These are phyloP conservation scores for Colletotrichum spinosum DNA, from an alignment of 2,329 filamentous ascomycete genomes.

Conservation along the genomic window DNA sequence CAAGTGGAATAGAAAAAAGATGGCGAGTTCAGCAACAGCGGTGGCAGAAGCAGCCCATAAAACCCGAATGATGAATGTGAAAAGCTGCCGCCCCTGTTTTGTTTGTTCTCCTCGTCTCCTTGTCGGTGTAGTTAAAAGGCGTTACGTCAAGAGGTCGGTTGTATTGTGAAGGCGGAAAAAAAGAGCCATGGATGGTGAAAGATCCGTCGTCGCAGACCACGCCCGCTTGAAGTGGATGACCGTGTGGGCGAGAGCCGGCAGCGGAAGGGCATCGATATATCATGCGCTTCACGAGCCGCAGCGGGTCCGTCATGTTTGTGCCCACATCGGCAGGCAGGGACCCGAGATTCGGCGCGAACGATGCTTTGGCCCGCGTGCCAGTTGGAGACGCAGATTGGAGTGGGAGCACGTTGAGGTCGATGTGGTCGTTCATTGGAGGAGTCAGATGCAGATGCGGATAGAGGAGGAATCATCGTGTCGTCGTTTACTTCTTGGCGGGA, in stretches of 20 bases:
- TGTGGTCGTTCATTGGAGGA: conserved; percentile 1
- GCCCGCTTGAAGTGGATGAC: too few relatives aligned
- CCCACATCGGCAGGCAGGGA: too few relatives aligned
- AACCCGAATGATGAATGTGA: conserved; percentile 10
- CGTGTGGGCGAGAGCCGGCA: too few relatives aligned
- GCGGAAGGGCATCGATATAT: too few relatives aligned
- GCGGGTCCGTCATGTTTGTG: too few relatives aligned
- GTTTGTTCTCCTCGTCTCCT: conserved; percentile 1
- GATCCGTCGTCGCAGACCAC: conserved; percentile 6
- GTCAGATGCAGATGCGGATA: conserved; percentile 11
- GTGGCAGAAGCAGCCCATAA: conserved; percentile 11
- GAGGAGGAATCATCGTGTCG: conserved; percentile 15
- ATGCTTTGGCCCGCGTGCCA: too few relatives aligned
- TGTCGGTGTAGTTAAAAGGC: conserved; percentile 26
- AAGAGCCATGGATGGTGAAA: conserved; percentile 2
- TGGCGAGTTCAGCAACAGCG: neutral
- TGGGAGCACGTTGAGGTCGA: too few relatives aligned
- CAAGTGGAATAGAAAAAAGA: conserved; percentile 27
- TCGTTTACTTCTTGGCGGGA: conserved; percentile 64
- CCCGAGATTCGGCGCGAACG: too few relatives aligned
- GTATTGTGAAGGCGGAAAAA: neutral
- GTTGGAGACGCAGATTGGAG: too few relatives aligned
- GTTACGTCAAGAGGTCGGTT: conserved; percentile 21
- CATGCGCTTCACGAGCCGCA: too few relatives aligned
- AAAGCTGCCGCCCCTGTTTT: conserved; percentile 14